Evolutionary conservation across 768 basidiomycete genomes (phyloP).

Genomic region (Termitomyces sp.): DNA sequence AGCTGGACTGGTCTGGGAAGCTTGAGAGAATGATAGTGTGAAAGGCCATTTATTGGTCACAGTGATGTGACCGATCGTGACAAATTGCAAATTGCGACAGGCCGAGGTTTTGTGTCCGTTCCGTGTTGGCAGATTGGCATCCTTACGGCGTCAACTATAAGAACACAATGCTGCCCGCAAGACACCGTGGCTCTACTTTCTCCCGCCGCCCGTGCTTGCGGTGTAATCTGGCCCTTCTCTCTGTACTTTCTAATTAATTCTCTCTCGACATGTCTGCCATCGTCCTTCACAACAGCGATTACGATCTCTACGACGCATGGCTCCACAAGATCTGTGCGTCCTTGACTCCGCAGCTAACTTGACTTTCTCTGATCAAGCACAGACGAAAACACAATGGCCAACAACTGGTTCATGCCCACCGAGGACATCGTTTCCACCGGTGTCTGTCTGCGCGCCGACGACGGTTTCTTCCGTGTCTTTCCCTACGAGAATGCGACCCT

Average conservation of each 20-base stretch:
- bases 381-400: conserved; percentile 54
- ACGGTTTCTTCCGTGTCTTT: conserved; percentile 70
- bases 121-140: conserved; percentile 8
- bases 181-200: not conserved
- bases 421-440: conserved; percentile 68
- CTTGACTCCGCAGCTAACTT: not conserved
- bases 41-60: conserved; percentile 2
- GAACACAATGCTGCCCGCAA: not conserved
- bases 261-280: conserved; percentile 21
- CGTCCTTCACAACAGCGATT: conserved; percentile 55
- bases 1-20: not conserved
- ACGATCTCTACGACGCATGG: conserved; percentile 74
- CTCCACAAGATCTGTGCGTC: conserved; percentile 66
- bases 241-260: not conserved
- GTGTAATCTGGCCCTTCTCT: conserved; percentile 2
- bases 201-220: conserved; percentile 15
- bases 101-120: conserved; percentile 7
- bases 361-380: conserved; percentile 8
- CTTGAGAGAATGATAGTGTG: conserved; percentile 1
- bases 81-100: conserved; percentile 2
- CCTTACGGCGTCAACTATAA: conserved; percentile 5
- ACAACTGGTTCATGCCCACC: conserved; percentile 79
- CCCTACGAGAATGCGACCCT: conserved; percentile 76
- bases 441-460: conserved; percentile 63
- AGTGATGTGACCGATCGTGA: conserved; percentile 5